Conservation (phyloP, 257 asterid species). For the Solanum phureja region DNA sequence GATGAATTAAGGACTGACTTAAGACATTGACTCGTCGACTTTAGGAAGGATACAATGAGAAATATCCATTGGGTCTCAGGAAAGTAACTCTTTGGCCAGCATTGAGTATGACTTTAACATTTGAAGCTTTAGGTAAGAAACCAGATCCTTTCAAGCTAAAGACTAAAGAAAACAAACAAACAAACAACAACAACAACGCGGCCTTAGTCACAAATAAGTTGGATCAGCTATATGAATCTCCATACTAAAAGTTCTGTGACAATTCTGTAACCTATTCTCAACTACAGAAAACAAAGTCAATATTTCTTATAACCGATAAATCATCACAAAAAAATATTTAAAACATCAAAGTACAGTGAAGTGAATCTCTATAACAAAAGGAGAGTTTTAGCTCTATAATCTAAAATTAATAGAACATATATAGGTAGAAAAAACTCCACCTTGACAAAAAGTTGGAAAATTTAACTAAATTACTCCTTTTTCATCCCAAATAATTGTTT, state of each 20-base stretch:
- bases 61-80: conserved; percentile 84
- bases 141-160: conserved; percentile 51
- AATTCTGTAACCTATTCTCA: not conserved
- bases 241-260: not conserved
- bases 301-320: not conserved
- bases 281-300: not conserved
- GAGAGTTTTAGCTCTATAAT: not conserved
- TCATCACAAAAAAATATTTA: not conserved
- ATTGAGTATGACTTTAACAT: conserved; percentile 68
- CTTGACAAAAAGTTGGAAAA: not conserved
- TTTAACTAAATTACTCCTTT: not conserved
- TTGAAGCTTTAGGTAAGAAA: conserved; percentile 65
- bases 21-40: not conserved
- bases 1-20: too few species aligned
- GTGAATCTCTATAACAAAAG: not conserved
- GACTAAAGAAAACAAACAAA: conserved; percentile 21
- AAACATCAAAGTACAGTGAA: not conserved
- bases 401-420: not conserved
- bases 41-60: conserved; percentile 78
- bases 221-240: not conserved
- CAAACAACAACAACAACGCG: not conserved
- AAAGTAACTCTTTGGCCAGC: conserved; percentile 85
- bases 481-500: not conserved
- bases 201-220: not conserved
- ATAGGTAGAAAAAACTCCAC: not conserved